Evolutionary conservation across 768 basidiomycete species (phyloP), one percentile per base, ranked within the genome.

Genomic region (Tylopilus cervinicoccineus): DNA sequence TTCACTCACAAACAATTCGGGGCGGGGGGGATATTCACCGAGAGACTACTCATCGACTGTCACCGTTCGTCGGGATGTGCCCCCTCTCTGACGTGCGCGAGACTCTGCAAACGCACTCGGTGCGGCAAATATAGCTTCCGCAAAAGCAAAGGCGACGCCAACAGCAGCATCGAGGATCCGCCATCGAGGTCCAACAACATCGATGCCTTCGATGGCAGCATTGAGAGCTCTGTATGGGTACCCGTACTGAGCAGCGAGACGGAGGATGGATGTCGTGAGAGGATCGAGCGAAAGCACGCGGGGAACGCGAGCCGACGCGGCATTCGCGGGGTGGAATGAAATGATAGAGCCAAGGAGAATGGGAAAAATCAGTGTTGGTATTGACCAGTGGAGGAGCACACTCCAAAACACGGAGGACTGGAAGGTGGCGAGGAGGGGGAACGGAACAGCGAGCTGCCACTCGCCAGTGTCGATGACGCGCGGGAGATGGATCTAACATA

Each of bases 321-420:
- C 49, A 27, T 67, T 67, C 22, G 72, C 59, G 1, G 79, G 79
- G 43, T 70, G 75, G 70, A 87, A 87, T 10, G 84, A 83, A 55
- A 86, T 77, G 33, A 87, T 54, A 32, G 70, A 72, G 1, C 83
- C 85, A 24, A 79, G 62, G 17, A 84, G 45, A 16, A 70, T 65
- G 13, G 85, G 85, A n/a, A 83, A 55, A 34, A 86, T 45, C 28
- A 87, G 51, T 13, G 83, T 72, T 4, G 85, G 84, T 34, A 85
- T 57, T 24, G 72, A 70, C 84, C 85, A 87, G 56, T 84, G 79
- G 7, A 78, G 52, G 11, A 86, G 63, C 32, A 78, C 74, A 26
- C 68, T 63, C 76, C 79, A 81, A 47, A 83, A 78, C 3, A 72
- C 70, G 14, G 58, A 56, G 10, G 73, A 72, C 43, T 70, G 69